Percentiles rank a stretch among this genome's conserved stretches.
These are phyloP conservation scores for Grammothele lineata DNA, from an alignment of 768 basidiomycete species.

Conservation along the genomic window DNA sequence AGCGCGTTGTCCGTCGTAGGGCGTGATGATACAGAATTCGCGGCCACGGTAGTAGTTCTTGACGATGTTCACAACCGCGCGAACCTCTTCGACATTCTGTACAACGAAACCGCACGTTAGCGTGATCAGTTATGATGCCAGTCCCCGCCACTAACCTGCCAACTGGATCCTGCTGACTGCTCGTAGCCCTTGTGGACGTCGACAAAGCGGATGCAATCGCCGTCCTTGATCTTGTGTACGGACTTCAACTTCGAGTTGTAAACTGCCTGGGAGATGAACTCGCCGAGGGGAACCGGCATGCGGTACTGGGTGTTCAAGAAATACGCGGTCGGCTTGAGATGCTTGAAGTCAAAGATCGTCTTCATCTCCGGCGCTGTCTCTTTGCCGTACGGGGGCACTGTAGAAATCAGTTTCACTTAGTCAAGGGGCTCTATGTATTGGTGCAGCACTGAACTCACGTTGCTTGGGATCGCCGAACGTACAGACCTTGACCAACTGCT, in stretches of 20 bases:
- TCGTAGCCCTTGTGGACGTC: constrained; percentile 39
- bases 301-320: constrained; percentile 41
- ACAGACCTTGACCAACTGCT: constrained; percentile 30
- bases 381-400: constrained; percentile 51
- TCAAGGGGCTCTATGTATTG: no score
- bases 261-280: constrained; percentile 44
- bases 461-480: constrained; percentile 4
- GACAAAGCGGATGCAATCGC: constrained; percentile 40
- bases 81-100: constrained; percentile 41
- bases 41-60: constrained; percentile 33
- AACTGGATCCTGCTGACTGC: constrained; percentile 32
- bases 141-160: constrained; percentile 29
- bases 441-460: neutral
- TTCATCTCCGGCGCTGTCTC: constrained; percentile 34
- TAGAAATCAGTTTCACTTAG: constrained; percentile 11
- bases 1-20: constrained; percentile 50
- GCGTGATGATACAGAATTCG: constrained; percentile 47
- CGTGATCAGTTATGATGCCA: no score
- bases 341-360: constrained; percentile 45
- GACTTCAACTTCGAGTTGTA: constrained; percentile 40
- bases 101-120: no score
- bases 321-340: constrained; percentile 29
- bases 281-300: constrained; percentile 45
- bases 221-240: constrained; percentile 29
- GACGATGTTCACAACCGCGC: constrained; percentile 38